phyloP scores from a whole-genome alignment of 257 asterid species.

The Hygrophila difformis region DNA sequence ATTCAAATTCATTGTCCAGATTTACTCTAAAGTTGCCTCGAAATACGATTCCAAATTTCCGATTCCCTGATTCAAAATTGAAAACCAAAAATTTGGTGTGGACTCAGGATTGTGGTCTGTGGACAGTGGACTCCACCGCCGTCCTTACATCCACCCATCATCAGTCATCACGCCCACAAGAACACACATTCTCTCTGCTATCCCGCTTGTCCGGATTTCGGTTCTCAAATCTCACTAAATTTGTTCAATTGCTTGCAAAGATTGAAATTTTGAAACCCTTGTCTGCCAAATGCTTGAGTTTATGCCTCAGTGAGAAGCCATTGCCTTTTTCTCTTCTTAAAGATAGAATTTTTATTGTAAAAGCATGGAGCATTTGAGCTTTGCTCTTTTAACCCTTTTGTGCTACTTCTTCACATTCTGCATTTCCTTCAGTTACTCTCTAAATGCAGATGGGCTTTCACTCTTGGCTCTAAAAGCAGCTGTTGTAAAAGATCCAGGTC shows the following conservation, averaged over 20 bases:
- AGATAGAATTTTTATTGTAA: conserved; percentile 30
- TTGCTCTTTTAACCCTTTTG: conserved; percentile 6
- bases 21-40: conserved; percentile 30
- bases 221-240: neutral
- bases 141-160: no score
- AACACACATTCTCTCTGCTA: conserved; percentile 27
- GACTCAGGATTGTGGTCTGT: no score
- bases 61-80: conserved; percentile 23
- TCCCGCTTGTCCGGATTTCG: conserved; percentile 1
- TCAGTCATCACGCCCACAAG: conserved; percentile 9
- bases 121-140: conserved; percentile 6
- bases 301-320: neutral
- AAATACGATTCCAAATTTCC: conserved; percentile 21
- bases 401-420: conserved; percentile 30
- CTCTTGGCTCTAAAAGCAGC: conserved; percentile 87
- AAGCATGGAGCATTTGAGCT: conserved; percentile 1
- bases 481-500: conserved; percentile 52
- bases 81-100: conserved; percentile 10
- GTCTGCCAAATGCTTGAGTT: no score
- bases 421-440: conserved; percentile 29
- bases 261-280: neutral
- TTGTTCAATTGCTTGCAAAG: conserved; percentile 7
- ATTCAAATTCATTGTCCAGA: conserved; percentile 32
- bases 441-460: conserved; percentile 75
- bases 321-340: conserved; percentile 6